Evolutionary conservation across 768 basidiomycete genomes (phyloP), one percentile per base, ranked within the genome.

Genomic region (Xerocomus potaroensis): DNA sequence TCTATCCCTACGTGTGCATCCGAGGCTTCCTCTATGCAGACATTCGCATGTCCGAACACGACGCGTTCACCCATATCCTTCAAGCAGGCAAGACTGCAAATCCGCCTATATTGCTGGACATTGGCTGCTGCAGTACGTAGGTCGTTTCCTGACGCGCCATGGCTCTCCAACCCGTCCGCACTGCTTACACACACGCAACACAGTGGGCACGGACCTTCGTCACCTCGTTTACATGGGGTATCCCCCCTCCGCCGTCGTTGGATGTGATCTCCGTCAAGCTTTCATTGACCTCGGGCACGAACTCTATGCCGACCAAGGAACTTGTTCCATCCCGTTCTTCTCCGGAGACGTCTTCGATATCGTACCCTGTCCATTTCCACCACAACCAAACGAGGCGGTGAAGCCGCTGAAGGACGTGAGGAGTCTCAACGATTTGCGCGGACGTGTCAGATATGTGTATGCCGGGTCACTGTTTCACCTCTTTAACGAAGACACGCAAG

Each of bases 401-500:
- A 30, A 35, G 1, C 33, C 42, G 7, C 29, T 48, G 15, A 21
- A 31, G 1, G 19, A 51, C 10, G 56, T 62, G 9, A 49, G 42
- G 3, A 29, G 43, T 22, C 51, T 69, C 9, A 40, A 54, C 11
- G 55, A 64, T 19, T 55, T 69, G 11, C 49, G 45, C 14, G 61
- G 58, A 30, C 30, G 55, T 16, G 46, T 65, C 19, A 59, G 54
- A 31, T 59, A 63, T 47, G 47, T 69, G 24, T 67, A 69, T 45
- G 48, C 61, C 3, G 65, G 66, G 2, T 62, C 67, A 9, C 47
- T 70, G 10, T 70, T 70, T 51, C 65, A 70, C 41, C 56, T 69
- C n/a, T 67, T 66, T 42, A 60, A 66, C 51, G 61, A 65, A 49
- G 37, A 52, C 14, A 63, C 59, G 38, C 69, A 70, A 49, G 49